A percentile compares a stretch with the other conserved stretches of the same genome.
Conservation (phyloP, 2,329 filamentous ascomycete species). For the Cladophialophora carrionii region DNA sequence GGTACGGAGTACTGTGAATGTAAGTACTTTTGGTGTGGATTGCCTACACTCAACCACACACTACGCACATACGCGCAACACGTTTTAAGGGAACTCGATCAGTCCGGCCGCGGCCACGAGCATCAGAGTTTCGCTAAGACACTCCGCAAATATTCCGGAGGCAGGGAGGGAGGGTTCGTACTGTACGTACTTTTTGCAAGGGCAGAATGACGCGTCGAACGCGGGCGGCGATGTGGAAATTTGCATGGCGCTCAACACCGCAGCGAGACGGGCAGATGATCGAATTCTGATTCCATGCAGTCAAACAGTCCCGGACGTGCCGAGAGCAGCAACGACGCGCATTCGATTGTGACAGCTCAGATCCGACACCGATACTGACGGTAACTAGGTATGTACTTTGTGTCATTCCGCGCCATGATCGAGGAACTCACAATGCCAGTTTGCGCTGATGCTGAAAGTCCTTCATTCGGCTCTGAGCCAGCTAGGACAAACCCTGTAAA, state of each 20-base stretch:
- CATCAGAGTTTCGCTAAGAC: background rate
- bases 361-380: background rate
- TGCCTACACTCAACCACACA: too few relatives aligned
- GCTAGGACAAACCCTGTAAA: background rate
- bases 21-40: too few relatives aligned
- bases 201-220: background rate
- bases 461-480: background rate
- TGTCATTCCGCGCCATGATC: too few relatives aligned
- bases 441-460: background rate
- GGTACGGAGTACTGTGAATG: too few relatives aligned
- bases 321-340: background rate
- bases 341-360: background rate
- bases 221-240: constrained; percentile 11
- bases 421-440: background rate
- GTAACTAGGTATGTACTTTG: background rate
- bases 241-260: background rate
- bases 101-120: background rate
- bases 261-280: too few relatives aligned
- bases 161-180: background rate
- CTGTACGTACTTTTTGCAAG: constrained; percentile 10
- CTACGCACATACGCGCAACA: background rate
- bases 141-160: constrained; percentile 1
- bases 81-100: background rate
- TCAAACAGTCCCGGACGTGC: background rate
- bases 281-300: background rate